Evolutionary conservation across 768 basidiomycete genomes (phyloP).

Genomic region (Lactarius psammicola): DNA sequence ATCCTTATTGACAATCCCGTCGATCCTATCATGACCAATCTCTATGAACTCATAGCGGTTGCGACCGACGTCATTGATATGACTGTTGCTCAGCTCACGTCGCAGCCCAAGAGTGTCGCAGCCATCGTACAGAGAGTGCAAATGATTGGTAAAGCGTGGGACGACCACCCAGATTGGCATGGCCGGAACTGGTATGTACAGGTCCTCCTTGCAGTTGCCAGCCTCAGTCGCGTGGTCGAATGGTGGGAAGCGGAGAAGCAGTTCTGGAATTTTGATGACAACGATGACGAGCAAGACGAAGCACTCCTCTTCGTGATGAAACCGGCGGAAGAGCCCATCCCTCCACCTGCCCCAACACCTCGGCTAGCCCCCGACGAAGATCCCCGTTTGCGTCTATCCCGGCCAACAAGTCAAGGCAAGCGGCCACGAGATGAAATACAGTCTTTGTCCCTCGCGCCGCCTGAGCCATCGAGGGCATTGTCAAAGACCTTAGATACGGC

Average conservation of each 20-base stretch:
- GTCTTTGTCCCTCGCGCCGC: slow-evolving; percentile 28
- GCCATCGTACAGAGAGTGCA: slow-evolving; percentile 88
- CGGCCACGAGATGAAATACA: slow-evolving; percentile 51
- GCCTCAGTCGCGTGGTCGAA: slow-evolving; percentile 93
- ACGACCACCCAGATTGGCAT: slow-evolving; percentile 97
- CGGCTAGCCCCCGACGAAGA: slow-evolving; percentile 55
- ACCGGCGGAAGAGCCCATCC: slow-evolving; percentile 63
- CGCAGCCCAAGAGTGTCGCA: slow-evolving; percentile 81
- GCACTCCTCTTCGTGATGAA: slow-evolving; percentile 93
- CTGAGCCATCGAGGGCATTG: slow-evolving; percentile 31
- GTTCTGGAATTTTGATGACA: slow-evolving; percentile 98
- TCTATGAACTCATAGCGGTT: slow-evolving; percentile 90
- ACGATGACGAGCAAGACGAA: slow-evolving; percentile 86
- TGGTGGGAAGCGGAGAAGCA: slow-evolving; percentile 99
- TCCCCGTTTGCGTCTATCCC: slow-evolving; percentile 46
- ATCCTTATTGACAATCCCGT: slow-evolving; percentile 82
- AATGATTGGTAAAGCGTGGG: slow-evolving; percentile 91
- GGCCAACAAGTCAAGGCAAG: slow-evolving; percentile 50
- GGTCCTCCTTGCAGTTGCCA: slow-evolving; percentile 91
- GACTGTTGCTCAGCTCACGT: slow-evolving; percentile 80
- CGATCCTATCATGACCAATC: slow-evolving; percentile 84
- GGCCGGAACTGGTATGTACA: slow-evolving; percentile 98
- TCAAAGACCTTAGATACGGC: slow-evolving; percentile 55
- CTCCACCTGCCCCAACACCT: slow-evolving; percentile 40
- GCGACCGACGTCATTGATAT: slow-evolving; percentile 94